phyloP scores from a whole-genome alignment of 164 flowering plant species.

The Nelumbo lutea region DNA sequence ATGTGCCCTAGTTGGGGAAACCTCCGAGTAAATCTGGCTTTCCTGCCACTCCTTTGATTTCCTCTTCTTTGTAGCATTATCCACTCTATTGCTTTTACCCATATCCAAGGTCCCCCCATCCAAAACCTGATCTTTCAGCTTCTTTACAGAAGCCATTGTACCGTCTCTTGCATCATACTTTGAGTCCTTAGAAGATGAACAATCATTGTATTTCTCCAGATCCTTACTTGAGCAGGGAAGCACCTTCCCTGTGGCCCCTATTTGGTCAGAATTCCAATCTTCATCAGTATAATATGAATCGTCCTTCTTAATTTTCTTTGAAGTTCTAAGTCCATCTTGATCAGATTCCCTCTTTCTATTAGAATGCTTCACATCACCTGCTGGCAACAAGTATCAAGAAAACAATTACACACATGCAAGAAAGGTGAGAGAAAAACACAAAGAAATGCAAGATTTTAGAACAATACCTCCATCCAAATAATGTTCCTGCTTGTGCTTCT shows the following conservation, averaged over 20 bases:
- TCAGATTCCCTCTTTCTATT: conserved; percentile 41
- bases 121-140: conserved; percentile 19
- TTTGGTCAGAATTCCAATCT: conserved; percentile 33
- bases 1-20: conserved; percentile 10
- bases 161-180: conserved; percentile 22
- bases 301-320: conserved; percentile 62
- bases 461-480: conserved; percentile 49
- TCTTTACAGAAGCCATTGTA: conserved; percentile 25
- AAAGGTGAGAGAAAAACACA: neutral
- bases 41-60: conserved; percentile 46
- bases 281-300: conserved; percentile 25
- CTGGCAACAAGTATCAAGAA: conserved; percentile 5
- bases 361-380: conserved; percentile 45
- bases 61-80: conserved; percentile 41
- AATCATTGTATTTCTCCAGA: conserved; percentile 23
- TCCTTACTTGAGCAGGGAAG: conserved; percentile 25
- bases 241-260: conserved; percentile 14
- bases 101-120: conserved; percentile 26
- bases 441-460: conserved; percentile 10
- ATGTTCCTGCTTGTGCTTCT: conserved; percentile 31
- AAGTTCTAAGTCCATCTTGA: conserved; percentile 32
- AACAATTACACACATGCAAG: conserved; percentile 3
- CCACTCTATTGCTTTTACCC: conserved; percentile 18
- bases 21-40: conserved; percentile 21
- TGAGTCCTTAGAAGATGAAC: conserved; percentile 19